Evolutionary conservation across 306 rosid species (phyloP), one percentile per base, ranked within the genome.

Genomic region (Vigna hirtella): DNA sequence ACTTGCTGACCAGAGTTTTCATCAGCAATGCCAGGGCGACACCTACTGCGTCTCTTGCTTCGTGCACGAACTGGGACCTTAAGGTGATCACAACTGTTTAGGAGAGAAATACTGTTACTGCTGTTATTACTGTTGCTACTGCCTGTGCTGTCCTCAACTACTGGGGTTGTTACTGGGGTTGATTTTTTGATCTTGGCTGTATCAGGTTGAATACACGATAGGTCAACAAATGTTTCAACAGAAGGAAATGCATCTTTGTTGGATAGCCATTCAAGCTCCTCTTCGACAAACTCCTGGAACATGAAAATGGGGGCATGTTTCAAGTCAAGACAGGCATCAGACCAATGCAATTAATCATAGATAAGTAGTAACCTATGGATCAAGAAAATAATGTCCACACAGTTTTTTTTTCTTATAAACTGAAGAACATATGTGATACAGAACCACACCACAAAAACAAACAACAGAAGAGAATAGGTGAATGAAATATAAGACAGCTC

Each of bases 251-350:
- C 88, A 61, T 93, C 98, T 82, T 86, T 89, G 88, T 93, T 90
- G 3, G 93, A 89, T 72, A 93, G 71, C 98, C 98, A 93, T 77
- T 93, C 98, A 42, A 91, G 93, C 38, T 93, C 98, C 69, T 93
- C 98, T 66, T 90, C 98, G 10, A 75, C 90, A 50, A 38, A 17
- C 66, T 79, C 96, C 92, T 89, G 85, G 10, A 79, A 63, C 47
- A 68, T 55, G 38, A 55, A 53, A 49, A 64, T 32, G 12, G 14
- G 73, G 6, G 42, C 24, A 15, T 5, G 7, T 68, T 47, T 4
- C 71, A 62, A 48, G 75, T 82, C 77, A 83, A 74, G 58, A 70
- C 61, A 24, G 72, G 48, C 26, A 48, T 56, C 12, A 12, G 32
- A 79, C 4, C 8, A 40, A n/a, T 51, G 51, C 77, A 67, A 71